These are phyloP conservation scores for Miscanthus sacchariflorus DNA, from an alignment of 202 grass and related monocot species.

Conservation along the genomic window DNA sequence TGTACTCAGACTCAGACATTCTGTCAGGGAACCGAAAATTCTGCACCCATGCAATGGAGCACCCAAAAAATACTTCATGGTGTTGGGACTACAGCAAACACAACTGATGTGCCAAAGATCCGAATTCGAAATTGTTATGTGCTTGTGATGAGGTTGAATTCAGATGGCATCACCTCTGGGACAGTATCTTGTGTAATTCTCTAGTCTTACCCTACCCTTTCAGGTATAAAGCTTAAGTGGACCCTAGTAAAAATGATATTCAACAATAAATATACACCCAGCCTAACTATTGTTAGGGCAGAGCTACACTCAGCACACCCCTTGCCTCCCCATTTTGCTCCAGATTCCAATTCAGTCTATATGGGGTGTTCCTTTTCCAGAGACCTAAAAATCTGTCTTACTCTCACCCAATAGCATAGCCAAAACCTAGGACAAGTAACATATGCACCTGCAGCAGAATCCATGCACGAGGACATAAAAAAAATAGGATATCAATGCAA, in stretches of 20 bases:
- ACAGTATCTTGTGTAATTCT: neutral
- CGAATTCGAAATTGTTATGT: neutral
- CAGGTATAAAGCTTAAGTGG: neutral
- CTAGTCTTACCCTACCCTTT: neutral
- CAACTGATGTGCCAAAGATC: neutral
- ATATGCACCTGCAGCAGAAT: neutral
- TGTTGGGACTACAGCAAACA: neutral
- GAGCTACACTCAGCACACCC: neutral
- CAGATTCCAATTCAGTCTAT: neutral
- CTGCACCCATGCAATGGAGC: neutral
- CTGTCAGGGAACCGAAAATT: neutral
- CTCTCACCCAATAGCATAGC: neutral
- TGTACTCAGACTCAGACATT: neutral
- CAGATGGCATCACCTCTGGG: neutral
- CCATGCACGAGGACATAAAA: neutral
- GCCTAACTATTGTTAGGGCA: neutral
- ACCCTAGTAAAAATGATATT: slow-evolving; percentile 1
- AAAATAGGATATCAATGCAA: neutral
- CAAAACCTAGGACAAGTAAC: neutral
- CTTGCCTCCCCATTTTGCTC: neutral
- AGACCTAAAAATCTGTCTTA: neutral
- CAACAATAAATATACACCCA: slow-evolving; percentile 1
- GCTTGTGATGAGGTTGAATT: neutral
- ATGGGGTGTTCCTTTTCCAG: neutral
- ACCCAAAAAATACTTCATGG: neutral